Conservation (phyloP, 768 basidiomycete species). For the Auricularia auricula-judae region DNA sequence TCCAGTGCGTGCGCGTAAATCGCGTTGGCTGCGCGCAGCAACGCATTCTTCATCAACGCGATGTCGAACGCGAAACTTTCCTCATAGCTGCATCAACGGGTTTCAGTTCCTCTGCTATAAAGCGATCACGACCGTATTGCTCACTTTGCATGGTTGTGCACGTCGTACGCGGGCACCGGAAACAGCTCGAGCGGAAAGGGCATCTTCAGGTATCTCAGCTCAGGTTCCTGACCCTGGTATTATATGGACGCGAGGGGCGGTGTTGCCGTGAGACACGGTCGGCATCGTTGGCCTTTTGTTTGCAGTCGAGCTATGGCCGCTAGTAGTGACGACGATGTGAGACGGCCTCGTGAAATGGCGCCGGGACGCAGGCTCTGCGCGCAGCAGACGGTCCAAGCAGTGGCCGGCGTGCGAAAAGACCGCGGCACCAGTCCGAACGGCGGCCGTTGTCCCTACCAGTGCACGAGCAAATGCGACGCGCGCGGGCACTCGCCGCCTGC, state of each 20-base stretch:
- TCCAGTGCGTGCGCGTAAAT: neutral
- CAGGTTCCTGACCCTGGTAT: neutral
- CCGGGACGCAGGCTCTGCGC: too few species aligned
- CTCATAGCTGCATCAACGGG: neutral
- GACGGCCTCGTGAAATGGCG: too few species aligned
- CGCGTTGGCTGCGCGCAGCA: neutral
- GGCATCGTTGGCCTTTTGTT: neutral
- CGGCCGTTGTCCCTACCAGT: too few species aligned
- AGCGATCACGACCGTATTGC: neutral
- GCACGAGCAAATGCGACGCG: too few species aligned
- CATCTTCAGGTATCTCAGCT: neutral
- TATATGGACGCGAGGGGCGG: neutral
- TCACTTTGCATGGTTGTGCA: neutral
- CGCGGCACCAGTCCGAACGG: too few species aligned
- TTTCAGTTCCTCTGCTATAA: neutral
- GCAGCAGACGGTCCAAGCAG: too few species aligned
- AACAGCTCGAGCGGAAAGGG: neutral
- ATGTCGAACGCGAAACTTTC: neutral
- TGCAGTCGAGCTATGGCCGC: too few species aligned
- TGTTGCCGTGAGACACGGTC: neutral
- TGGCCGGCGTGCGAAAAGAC: too few species aligned
- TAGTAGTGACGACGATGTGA: too few species aligned
- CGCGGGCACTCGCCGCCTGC: too few species aligned
- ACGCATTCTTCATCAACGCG: neutral
- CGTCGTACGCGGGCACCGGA: neutral